Percentiles rank a stretch among this genome's conserved stretches.
phyloP scores from a whole-genome alignment of 2,329 filamentous ascomycete species.

The Beauveria sp. region DNA sequence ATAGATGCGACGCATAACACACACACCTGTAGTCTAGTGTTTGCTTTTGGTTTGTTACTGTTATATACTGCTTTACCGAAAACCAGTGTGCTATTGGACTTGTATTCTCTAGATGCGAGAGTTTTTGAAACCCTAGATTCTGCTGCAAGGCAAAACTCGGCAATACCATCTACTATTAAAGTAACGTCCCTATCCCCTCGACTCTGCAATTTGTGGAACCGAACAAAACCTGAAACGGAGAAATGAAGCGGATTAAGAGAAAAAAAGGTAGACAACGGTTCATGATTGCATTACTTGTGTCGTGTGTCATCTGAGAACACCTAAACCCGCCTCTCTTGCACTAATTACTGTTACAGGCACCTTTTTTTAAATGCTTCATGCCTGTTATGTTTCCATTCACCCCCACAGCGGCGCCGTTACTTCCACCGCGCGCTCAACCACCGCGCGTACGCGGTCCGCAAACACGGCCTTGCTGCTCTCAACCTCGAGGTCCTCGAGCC shows the following conservation, averaged over 20 bases:
- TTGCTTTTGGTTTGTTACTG: conserved; percentile 15
- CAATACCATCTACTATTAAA: too few species aligned
- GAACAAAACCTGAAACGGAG: too few species aligned
- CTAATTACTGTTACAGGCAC: neutral
- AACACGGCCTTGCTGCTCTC: conserved; percentile 75
- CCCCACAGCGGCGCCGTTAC: conserved; percentile 70
- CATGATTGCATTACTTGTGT: too few species aligned
- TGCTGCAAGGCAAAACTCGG: too few species aligned
- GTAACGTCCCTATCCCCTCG: too few species aligned
- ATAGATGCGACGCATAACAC: conserved; percentile 19
- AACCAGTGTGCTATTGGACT: neutral
- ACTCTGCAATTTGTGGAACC: too few species aligned
- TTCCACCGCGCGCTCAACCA: conserved; percentile 85
- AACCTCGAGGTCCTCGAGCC: conserved; percentile 86
- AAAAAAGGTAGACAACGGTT: too few species aligned
- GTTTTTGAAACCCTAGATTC: too few species aligned
- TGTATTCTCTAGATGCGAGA: neutral
- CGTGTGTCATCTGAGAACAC: too few species aligned
- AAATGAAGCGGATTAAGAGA: too few species aligned
- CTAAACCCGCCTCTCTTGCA: too few species aligned
- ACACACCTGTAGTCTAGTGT: neutral
- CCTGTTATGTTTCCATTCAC: conserved; percentile 19
- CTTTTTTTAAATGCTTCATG: neutral
- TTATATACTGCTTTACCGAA: conserved; percentile 13
- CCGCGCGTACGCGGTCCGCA: conserved; percentile 75